Evolutionary conservation across 257 asterid species (phyloP), one percentile per base, ranked within the genome.

Genomic region (Verbascum thapsus): DNA sequence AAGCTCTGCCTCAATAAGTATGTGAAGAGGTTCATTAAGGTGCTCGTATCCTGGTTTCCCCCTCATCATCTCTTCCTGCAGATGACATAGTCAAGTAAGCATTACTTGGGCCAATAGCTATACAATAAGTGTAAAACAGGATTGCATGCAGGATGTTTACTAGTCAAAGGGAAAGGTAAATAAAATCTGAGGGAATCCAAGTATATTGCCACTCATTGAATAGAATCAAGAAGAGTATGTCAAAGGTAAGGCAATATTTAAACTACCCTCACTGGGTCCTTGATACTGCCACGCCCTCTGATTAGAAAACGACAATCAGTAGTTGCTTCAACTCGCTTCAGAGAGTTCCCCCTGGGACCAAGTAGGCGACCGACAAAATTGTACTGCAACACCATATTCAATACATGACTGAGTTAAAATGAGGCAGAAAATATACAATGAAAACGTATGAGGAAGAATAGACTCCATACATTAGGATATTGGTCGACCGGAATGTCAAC

Each of bases 281-380:
- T 94, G 75, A 94, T 94, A 79, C 99, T 94, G 67, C 99, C 99
- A 32, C 98, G 88, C 23, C 99, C 99, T 78, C 99, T 77, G 61
- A 94, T 90, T 64, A 94, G 76, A 72, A 94, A 96, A 56, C 99
- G 99, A 61, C 99, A 94, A 11, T 88, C 99, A 56, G 99, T 90
- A 68, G 73, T 86, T 70, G 85, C 90, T 84, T 94, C 99, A 61
- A 94, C 98, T 54, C 96, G 88, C 78, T 94, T 94, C 74, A 94
- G 86, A 66, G 99, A 94, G 74, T 94, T 87, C 60, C 99, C 99
- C 81, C 99, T 83, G 43, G 99, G 99, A 48, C 99, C 99, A 76
- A 94, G 96, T 59, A 94, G 96, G 66, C 99, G 98, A 10, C 99
- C 99, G 68, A 94, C 99, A 63, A 94, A 90, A 77, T 94, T 94